Base-by-base conservation (phyloP, 805 yeast species). In the Allodekkera sacchari region DNA sequence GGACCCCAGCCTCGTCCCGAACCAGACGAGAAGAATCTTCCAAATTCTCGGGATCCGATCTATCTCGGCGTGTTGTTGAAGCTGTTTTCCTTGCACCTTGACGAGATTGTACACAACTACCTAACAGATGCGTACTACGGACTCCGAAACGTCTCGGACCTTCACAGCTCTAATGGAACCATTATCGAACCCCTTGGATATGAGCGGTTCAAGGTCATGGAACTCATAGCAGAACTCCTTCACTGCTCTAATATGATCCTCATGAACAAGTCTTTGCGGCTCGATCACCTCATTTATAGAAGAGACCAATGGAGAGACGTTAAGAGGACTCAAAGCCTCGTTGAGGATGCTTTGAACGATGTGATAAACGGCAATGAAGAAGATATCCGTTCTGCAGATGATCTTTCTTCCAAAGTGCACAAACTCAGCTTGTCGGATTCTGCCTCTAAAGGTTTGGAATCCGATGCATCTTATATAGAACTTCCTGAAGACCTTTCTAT, bases 231-330 rank as follows among this genome's bases (percentile, higher is more conserved):
- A 0, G 98, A 92, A 52, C 64, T 92, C 18, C 60, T 92, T 35
- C 98, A 92, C 57, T 92, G 98, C 50, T 85, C 96, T 15, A 92
- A 92, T 59, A 92, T 92, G 97, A 78, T 78, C 2, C 64, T 88
- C 15, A 69, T 92, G 54, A 92, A 89, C 53, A 85, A 88, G 28
- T 74, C 74, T 18, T 65, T 66, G 31, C 48, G 46, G 77, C 82
- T 33, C 78, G 83, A 53, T 37, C 64, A 65, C 19, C 68, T 84
- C 27, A 76, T 85, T 16, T 55, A 58, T 29, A 74, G 78, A 36
- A 71, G 97, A 31, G 95, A 88, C 45, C 52, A 59, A 8, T 73
- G 78, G 37, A 68, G 97, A 36, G 67, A 63, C 22, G 65, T 77
- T 15, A 61, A 76, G 30, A 57, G 64, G 26, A 53, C 57, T 3